Conservation (phyloP, 2,329 filamentous ascomycete genomes). For the Pyrenophora seminiperda region DNA sequence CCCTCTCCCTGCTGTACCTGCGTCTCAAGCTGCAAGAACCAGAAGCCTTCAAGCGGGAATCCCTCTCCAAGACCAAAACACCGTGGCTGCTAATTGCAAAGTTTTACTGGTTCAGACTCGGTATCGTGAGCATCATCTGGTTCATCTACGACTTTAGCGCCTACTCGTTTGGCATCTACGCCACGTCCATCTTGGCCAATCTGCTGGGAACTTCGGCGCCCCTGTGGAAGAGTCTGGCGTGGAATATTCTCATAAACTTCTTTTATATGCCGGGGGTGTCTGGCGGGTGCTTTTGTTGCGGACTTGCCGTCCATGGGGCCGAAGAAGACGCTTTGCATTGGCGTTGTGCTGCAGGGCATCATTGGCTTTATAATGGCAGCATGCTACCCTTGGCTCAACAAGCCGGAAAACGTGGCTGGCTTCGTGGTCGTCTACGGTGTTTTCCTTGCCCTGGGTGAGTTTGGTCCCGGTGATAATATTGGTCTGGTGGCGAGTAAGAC, state of each 20-base stretch:
- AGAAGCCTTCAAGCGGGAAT: constrained; percentile 58
- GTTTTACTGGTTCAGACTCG: constrained; percentile 61
- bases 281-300: constrained; percentile 75
- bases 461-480: constrained; percentile 91
- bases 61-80: constrained; percentile 54
- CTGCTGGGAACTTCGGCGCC: constrained; percentile 65
- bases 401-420: constrained; percentile 68
- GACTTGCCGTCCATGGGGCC: constrained; percentile 74
- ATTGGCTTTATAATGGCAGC: constrained; percentile 91
- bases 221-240: constrained; percentile 80
- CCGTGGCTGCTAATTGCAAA: constrained; percentile 53
- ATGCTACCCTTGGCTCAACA: constrained; percentile 72
- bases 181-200: constrained; percentile 71
- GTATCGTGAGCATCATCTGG: constrained; percentile 62
- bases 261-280: constrained; percentile 88
- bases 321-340: constrained; percentile 71
- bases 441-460: constrained; percentile 76
- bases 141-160: constrained; percentile 71
- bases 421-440: constrained; percentile 82
- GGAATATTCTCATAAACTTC: constrained; percentile 85
- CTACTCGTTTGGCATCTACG: constrained; percentile 88
- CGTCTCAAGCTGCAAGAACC: constrained; percentile 60
- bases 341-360: constrained; percentile 73
- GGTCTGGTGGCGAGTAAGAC: constrained; percentile 86
- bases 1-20: constrained; percentile 62